Base-by-base conservation (phyloP, 2,329 filamentous ascomycete genomes). In the Diaporthe vexans region DNA sequence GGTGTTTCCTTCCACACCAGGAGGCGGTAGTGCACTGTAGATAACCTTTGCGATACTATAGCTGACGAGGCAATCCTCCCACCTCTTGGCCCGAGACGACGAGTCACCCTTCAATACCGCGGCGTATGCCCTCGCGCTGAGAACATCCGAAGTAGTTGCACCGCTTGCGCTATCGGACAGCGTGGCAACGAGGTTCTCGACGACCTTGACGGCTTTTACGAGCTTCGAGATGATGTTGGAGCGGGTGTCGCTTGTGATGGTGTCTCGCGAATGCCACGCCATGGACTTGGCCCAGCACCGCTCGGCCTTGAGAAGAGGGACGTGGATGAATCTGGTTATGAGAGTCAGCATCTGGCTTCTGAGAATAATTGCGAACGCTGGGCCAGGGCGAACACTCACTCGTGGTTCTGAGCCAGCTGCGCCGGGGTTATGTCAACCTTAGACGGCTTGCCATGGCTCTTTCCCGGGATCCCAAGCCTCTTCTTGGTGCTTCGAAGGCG, bases 181-280 rank as follows among this genome's bases (percentile, higher is more conserved):
- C 54, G 94, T 83, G 13, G 87, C 83, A 21, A 93, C 91, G 10
- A 98, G 88, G 73, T 91, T 85, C 72, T 92, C 88, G 63, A 95
- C 95, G 76, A 90, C 89, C 67, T 88, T 90, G 52, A 92, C 89
- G 21, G 94, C 95, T 85, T 98, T 98, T 79, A 92, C 90, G 54
- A 98, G 87, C 71, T 95, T 91, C 19, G 95, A 97, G 73, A 97
- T 91, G 52, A 98, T 97, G 83, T 99, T 96, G 71, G 93, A 93
- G 80, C 95, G 92, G 24, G 94, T 93, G 70, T 93, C 91, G 75
- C 95, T 93, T 37, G 92, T 90, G 77, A 98, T 93, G 75, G 92
- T 91, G 79, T 97, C 94, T 90, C 84, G 97, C 98, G 89, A 98
- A 95, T 81, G 94, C 92, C 95, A 98, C 97, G 74, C 95, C 96